These are phyloP conservation scores for Ganoderma lucidum DNA, from an alignment of 1,284 basidiomycete species.

Conservation along the genomic window DNA sequence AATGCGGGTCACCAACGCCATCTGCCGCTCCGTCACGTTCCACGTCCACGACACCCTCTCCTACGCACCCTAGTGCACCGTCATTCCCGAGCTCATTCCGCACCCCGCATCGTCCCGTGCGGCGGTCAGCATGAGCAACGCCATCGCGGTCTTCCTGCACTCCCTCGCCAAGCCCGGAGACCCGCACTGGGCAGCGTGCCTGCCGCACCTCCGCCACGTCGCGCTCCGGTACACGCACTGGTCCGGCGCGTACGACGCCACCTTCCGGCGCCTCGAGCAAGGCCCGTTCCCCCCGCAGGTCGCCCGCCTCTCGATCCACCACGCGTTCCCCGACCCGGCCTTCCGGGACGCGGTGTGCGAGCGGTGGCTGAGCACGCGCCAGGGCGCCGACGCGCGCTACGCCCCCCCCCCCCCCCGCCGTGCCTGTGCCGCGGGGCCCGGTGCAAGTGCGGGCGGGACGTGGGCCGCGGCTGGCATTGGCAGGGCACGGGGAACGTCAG, in stretches of 20 bases:
- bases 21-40: conserved; percentile 42
- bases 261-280: conserved; percentile 44
- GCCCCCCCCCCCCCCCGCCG: conserved; percentile 19
- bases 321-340: conserved; percentile 30
- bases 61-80: not conserved
- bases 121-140: conserved; percentile 28
- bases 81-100: conserved; percentile 25
- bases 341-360: conserved; percentile 20
- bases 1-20: conserved; percentile 31
- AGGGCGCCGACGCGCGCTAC: conserved; percentile 5
- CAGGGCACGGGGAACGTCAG: conserved; percentile 31
- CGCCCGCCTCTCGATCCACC: conserved; percentile 41
- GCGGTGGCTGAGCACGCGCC: conserved; percentile 29
- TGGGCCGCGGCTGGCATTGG: too few species aligned
- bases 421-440: too few species aligned
- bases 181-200: conserved; percentile 18
- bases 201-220: conserved; percentile 46
- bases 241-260: conserved; percentile 40
- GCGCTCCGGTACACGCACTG: conserved; percentile 45
- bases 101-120: conserved; percentile 7
- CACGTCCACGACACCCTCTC: conserved; percentile 34
- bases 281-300: conserved; percentile 43
- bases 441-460: too few species aligned
- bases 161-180: conserved; percentile 33
- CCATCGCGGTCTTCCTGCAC: conserved; percentile 38